Percentiles rank a stretch among this genome's conserved stretches.
Evolutionary conservation across 2,329 filamentous ascomycete genomes (phyloP).

Genomic region (Colletotrichum higginsianum): DNA sequence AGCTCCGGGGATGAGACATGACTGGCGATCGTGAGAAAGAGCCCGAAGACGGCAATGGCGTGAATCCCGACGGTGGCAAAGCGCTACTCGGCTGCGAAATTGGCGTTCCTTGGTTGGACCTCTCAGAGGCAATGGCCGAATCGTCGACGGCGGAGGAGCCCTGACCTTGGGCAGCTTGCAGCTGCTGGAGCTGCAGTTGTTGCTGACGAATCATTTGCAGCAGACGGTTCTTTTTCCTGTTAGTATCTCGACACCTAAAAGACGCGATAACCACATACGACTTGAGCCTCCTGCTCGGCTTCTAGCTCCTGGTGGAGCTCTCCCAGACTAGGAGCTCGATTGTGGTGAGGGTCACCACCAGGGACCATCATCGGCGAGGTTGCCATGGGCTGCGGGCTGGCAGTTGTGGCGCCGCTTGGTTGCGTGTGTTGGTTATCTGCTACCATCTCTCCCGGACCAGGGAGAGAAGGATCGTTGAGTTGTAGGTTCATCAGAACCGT

Average conservation of each 20-base stretch:
- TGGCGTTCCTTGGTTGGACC: conserved; percentile 56
- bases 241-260: neutral
- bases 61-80: conserved; percentile 43
- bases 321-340: conserved; percentile 78
- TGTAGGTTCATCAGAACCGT: conserved; percentile 81
- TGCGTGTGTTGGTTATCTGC: conserved; percentile 59
- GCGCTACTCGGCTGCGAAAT: conserved; percentile 51
- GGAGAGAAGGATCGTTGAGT: conserved; percentile 78
- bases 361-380: conserved; percentile 61
- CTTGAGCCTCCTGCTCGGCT: conserved; percentile 84
- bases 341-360: conserved; percentile 70
- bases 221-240: conserved; percentile 74
- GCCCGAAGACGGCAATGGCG: conserved; percentile 55
- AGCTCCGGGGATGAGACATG: conserved; percentile 67
- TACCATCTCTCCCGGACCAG: conserved; percentile 78
- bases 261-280: conserved; percentile 63
- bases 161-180: conserved; percentile 62
- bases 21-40: conserved; percentile 68
- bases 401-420: conserved; percentile 47
- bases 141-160: conserved; percentile 64
- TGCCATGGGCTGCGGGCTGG: conserved; percentile 63
- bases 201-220: conserved; percentile 83
- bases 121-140: conserved; percentile 62
- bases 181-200: conserved; percentile 77
- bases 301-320: conserved; percentile 86